These are phyloP conservation scores for Cotoneaster glaucophyllus DNA, from an alignment of 306 rosid species.

Conservation along the genomic window DNA sequence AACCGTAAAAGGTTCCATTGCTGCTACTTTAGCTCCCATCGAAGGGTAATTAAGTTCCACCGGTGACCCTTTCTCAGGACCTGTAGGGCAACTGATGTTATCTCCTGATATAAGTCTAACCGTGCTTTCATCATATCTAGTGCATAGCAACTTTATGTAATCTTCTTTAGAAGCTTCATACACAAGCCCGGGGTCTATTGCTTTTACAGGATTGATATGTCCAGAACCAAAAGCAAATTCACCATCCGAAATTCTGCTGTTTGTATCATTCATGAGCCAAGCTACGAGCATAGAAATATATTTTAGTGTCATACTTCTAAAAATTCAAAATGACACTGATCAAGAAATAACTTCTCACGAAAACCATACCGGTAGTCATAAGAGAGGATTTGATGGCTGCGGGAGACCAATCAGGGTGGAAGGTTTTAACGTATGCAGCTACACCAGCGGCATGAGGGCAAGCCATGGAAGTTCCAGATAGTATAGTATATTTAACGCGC, in stretches of 20 bases:
- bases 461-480: constrained; percentile 23
- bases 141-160: constrained; percentile 25
- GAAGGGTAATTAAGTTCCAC: constrained; percentile 28
- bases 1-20: background rate
- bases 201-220: constrained; percentile 19
- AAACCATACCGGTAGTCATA: constrained; percentile 13
- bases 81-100: constrained; percentile 8
- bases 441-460: constrained; percentile 26
- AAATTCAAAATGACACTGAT: background rate
- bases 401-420: constrained; percentile 2
- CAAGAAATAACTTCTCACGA: no score
- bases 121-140: background rate
- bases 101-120: constrained; percentile 3
- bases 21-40: constrained; percentile 9
- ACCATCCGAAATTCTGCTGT: background rate
- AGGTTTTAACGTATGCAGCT: constrained; percentile 10
- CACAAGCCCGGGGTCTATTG: constrained; percentile 24
- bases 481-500: background rate
- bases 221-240: constrained; percentile 37
- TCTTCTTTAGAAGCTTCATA: constrained; percentile 24
- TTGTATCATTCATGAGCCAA: constrained; percentile 3
- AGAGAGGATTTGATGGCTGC: constrained; percentile 7
- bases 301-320: background rate
- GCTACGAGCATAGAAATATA: constrained; percentile 2
- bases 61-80: background rate